Base-by-base conservation (phyloP, 768 basidiomycete species). In the Asterophora lycoperdoides region DNA sequence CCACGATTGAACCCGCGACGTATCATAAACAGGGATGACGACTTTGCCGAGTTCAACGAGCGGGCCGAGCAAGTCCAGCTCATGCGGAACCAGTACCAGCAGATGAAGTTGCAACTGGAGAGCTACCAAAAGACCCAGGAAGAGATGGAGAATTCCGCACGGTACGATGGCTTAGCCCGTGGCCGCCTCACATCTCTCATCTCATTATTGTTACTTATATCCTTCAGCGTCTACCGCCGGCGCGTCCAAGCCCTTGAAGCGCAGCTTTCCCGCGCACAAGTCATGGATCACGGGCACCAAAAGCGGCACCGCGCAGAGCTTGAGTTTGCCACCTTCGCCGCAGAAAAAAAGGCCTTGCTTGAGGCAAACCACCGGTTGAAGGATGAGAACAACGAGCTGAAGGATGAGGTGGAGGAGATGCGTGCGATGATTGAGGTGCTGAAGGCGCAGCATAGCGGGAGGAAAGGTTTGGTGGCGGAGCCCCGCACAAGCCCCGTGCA, bases 41-140 rank as follows among this genome's bases (percentile, higher is more conserved):
- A 91, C 58, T 87, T 88, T 54, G 71, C 75, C 46, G 84, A 74
- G 56, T 85, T 84, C 53, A 86, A 83, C 49, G 77, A 79, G 39
- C 77, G 81, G 34, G 80, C 74, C 30, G 77, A 81, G 35, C 72
- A 83, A 47, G 73, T 89, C 13, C 70, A 76, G 34, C 56, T 67
- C 2, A 73, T 88, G 67, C 74, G 74, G 41, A 77, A 71, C 58
- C 72, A 75, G 49, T 83, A 78, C 59, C 77, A 75, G 60, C 81
- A 88, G 58, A 80, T 88, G 79, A 74, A 83, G 55, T 62, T 87
- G 53, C 75, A 76, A 2, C 59, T 89, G 5, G 76, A 82, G 38
- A 80, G 78, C 48, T 73, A 80, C 51, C 76, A 83, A 56, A 68
- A 74, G 54, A 69, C 74, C 8, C 79, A 80, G 18, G 60, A 60